Evolutionary conservation across 192 early-diverging fungal genomes (phyloP), one percentile per base, ranked within the genome.

Genomic region (Oehlia diaphana): DNA sequence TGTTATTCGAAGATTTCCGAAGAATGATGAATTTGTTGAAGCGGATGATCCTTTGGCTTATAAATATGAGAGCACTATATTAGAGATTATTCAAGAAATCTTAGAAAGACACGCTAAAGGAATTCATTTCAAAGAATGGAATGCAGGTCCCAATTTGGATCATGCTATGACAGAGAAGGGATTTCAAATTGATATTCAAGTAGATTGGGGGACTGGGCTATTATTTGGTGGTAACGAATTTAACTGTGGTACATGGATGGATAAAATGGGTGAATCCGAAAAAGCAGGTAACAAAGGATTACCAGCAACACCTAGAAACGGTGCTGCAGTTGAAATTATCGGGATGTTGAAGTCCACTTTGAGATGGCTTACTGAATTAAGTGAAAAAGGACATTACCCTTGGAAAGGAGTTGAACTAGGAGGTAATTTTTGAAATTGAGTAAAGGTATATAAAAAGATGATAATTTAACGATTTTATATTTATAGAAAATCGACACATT

Each of bases 241-340:
- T 86, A 99, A 99, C 85, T 99, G 97, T 79, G 97, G 98, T 35
- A 99, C 96, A 0, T 99, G 97, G 98, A 99, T 99, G 96, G 98
- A 99, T 86, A 99, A 98, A 84, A 96, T 95, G 94, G 94, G 95
- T 19, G 96, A 98, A 84, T 95, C 93, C 37, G 92, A 91, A 53
- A 97, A 95, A 86, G 97, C 98, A n/a, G 92, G 94, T 9, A 99
- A 90, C 50, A 92, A 92, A 39, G 98, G 98, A 3, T 80, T 93
- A 31, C 98, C 97, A 1, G 96, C 93, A 0, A 99, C 96, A 3
- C 95, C 97, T 68, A 91, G 97, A 49, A 95, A 99, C 81, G 97
- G 98, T 33, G 92, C 94, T 0, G 90, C 89, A 26, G 88, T 98
- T 19, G 97, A 99, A 86, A 96, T 99, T 82, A 90, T 94, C 50